Percentiles rank a stretch among this genome's conserved stretches.
These are phyloP conservation scores for Aleurites moluccanus DNA, from an alignment of 441 rosid genomes.

Conservation along the genomic window DNA sequence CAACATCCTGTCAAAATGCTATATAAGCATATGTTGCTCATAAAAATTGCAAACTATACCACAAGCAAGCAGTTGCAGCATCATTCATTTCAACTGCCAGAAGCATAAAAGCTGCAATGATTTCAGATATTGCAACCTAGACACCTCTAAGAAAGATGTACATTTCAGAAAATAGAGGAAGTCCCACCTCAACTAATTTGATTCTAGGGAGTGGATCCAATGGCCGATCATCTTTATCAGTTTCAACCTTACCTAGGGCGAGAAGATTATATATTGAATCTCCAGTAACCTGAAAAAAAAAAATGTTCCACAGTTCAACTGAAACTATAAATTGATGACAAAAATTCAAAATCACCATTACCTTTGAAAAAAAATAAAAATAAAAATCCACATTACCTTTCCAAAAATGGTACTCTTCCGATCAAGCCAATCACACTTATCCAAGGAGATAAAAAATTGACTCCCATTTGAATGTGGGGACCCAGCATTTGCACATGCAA, in stretches of 20 bases:
- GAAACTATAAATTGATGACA: conserved; percentile 12
- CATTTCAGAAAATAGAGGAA: conserved; percentile 2
- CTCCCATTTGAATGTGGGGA: conserved; percentile 83
- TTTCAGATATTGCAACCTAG: not conserved
- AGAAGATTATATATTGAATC: conserved; percentile 83
- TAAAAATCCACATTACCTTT: conserved; percentile 45
- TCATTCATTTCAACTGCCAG: not conserved
- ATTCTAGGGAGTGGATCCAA: conserved; percentile 77
- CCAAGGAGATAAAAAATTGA: conserved; percentile 89
- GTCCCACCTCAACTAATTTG: conserved; percentile 69
- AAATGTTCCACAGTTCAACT: not conserved
- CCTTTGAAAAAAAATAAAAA: no score
- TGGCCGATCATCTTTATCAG: conserved; percentile 71
- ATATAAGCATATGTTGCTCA: not conserved
- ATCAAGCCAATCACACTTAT: conserved; percentile 92
- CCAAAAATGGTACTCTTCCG: conserved; percentile 79
- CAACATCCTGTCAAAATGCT: not conserved
- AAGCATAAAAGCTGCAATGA: not conserved
- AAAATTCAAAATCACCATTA: conserved; percentile 10
- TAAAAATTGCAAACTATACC: not conserved
- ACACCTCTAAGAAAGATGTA: not conserved
- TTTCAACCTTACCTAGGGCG: conserved; percentile 72
- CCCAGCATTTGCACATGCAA: conserved; percentile 92
- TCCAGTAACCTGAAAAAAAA: conserved; percentile 63
- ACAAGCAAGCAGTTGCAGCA: conserved; percentile 7